Evolutionary conservation across 2,329 filamentous ascomycete genomes (phyloP).

Genomic region (Botrytis sinoallii): DNA sequence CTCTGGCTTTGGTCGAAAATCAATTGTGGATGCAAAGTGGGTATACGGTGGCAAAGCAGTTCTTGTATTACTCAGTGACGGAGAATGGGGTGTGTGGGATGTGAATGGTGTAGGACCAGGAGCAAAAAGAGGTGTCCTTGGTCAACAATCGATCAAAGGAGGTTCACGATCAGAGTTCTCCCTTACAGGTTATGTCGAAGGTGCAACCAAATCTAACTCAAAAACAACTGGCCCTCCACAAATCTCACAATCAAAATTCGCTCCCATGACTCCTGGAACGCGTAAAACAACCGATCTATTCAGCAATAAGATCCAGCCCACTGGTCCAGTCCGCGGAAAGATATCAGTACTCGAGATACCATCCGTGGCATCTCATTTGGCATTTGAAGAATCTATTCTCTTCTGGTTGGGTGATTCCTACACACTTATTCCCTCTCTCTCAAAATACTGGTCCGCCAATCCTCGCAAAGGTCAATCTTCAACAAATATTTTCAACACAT

Average conservation of each 20-base stretch:
- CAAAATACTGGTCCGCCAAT: constrained; percentile 36
- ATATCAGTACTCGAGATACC: constrained; percentile 36
- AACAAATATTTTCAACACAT: constrained; percentile 32
- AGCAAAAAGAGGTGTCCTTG: constrained; percentile 44
- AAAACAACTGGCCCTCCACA: constrained; percentile 26
- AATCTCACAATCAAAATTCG: constrained; percentile 49
- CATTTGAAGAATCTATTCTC: constrained; percentile 36
- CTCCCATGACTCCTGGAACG: constrained; percentile 63
- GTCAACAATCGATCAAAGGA: constrained; percentile 45
- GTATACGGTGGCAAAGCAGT: constrained; percentile 58
- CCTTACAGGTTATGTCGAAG: constrained; percentile 58
- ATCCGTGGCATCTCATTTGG: constrained; percentile 28
- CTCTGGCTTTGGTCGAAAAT: constrained; percentile 51
- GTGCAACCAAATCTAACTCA: constrained; percentile 41
- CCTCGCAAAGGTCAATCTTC: constrained; percentile 25
- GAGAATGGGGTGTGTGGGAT: constrained; percentile 68
- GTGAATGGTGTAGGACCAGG: constrained; percentile 56
- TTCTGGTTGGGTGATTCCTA: constrained; percentile 38
- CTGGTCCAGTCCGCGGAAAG: constrained; percentile 27
- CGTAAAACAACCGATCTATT: constrained; percentile 40
- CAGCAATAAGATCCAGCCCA: constrained; percentile 20
- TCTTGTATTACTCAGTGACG: constrained; percentile 57
- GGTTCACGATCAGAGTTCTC: constrained; percentile 58
- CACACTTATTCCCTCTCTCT: constrained; percentile 35
- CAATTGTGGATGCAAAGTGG: constrained; percentile 61